Evolutionary conservation across 495 filamentous ascomycete genomes (phyloP).

Genomic region (Aspergillus haitiensis): DNA sequence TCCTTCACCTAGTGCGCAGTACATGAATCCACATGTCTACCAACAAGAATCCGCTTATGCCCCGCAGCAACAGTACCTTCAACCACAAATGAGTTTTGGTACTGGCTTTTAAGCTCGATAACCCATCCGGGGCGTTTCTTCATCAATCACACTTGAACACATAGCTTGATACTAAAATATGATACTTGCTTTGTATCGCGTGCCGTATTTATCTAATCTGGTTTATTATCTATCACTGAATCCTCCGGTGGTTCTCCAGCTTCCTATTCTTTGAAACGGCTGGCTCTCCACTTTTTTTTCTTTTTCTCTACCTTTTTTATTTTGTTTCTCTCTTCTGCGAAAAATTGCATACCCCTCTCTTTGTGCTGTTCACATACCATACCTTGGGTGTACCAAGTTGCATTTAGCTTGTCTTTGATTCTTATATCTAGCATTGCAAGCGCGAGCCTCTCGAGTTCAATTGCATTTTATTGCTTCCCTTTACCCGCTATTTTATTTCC

Average conservation of each 20-base stretch:
- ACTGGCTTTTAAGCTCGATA: slow-evolving; percentile 34
- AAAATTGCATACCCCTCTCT: slow-evolving; percentile 50
- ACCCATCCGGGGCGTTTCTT: not conserved
- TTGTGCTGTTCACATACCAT: slow-evolving; percentile 30
- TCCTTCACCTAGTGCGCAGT: slow-evolving; percentile 41
- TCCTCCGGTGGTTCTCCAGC: slow-evolving; percentile 16
- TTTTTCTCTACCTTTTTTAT: slow-evolving; percentile 21
- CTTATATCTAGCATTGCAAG: slow-evolving; percentile 53
- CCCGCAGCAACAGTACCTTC: slow-evolving; percentile 39
- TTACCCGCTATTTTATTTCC: slow-evolving; percentile 24
- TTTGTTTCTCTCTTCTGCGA: slow-evolving; percentile 30
- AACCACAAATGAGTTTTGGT: slow-evolving; percentile 41
- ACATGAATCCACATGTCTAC: slow-evolving; percentile 41
- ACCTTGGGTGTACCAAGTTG: slow-evolving; percentile 40
- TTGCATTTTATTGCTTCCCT: slow-evolving; percentile 35
- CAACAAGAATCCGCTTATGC: slow-evolving; percentile 40
- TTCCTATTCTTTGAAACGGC: slow-evolving; percentile 10
- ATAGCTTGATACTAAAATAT: slow-evolving; percentile 13
- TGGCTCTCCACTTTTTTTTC: slow-evolving; percentile 11
- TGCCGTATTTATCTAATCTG: slow-evolving; percentile 25
- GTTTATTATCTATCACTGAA: slow-evolving; percentile 22
- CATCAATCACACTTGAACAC: slow-evolving; percentile 20
- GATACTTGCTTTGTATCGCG: slow-evolving; percentile 14
- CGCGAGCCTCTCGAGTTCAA: slow-evolving; percentile 49
- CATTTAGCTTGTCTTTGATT: slow-evolving; percentile 39